Evolutionary conservation across 1,139 yeast species (phyloP).

Genomic region (Hyphopichia wangnamkhiaoensis): DNA sequence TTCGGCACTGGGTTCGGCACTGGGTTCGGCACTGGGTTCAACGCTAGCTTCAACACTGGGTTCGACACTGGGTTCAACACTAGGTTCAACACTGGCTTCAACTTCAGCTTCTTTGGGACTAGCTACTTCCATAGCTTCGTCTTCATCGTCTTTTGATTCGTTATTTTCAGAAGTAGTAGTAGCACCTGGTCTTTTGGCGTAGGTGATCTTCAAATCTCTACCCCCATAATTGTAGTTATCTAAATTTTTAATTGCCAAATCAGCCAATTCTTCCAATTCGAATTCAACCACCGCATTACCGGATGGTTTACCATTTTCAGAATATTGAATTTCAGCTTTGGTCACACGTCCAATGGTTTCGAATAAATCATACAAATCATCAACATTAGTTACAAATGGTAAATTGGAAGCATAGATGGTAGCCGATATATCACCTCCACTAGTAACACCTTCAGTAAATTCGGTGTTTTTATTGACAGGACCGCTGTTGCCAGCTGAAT

Average conservation of each 20-base stretch:
- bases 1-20: background rate
- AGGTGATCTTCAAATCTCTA: conserved; percentile 66
- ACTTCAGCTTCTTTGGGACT: background rate
- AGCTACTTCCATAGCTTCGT: background rate
- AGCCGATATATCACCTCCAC: conserved; percentile 64
- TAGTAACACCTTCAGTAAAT: conserved; percentile 64
- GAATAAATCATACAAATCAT: conserved; percentile 82
- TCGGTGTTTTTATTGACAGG: conserved; percentile 42
- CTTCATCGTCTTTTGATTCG: background rate
- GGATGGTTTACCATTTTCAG: conserved; percentile 65
- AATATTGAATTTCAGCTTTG: conserved; percentile 75
- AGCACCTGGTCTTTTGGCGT: conserved; percentile 37
- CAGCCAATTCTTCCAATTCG: conserved; percentile 68
- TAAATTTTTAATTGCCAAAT: conserved; percentile 70
- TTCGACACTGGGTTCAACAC: background rate
- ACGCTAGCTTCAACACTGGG: background rate
- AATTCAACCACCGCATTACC: conserved; percentile 88
- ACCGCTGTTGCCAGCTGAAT: conserved; percentile 6
- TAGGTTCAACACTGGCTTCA: conserved; percentile 1
- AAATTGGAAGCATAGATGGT: conserved; percentile 74
- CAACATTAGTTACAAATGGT: conserved; percentile 85
- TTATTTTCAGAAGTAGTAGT: background rate
- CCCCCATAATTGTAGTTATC: conserved; percentile 85
- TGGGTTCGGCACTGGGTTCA: background rate
- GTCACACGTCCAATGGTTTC: conserved; percentile 80